Percentiles rank a stretch among this genome's conserved stretches.
phyloP scores from a whole-genome alignment of 1,284 basidiomycete species.

The Neolentinus lepideus region DNA sequence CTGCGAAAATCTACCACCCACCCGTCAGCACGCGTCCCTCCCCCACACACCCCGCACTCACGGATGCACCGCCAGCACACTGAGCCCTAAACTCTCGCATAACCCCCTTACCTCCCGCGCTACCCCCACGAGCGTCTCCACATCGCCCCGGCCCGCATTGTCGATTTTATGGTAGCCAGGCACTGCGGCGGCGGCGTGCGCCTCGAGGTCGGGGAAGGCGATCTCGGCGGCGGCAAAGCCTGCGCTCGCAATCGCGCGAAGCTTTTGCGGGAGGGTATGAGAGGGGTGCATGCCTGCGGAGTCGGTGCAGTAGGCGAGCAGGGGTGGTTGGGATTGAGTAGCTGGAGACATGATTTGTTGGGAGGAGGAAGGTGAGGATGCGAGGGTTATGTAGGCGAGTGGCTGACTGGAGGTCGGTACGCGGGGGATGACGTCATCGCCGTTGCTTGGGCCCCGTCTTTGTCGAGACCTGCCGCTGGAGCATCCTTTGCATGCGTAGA shows the following conservation, averaged over 20 bases:
- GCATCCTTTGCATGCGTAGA: too few species aligned
- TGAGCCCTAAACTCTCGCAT: slow-evolving; percentile 15
- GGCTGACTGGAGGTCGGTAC: too few species aligned
- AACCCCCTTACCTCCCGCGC: slow-evolving; percentile 14
- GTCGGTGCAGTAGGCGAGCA: slow-evolving; percentile 20
- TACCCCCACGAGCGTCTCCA: slow-evolving; percentile 16
- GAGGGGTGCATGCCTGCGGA: slow-evolving; percentile 26
- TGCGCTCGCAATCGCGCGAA: slow-evolving; percentile 22
- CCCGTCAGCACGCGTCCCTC: neutral
- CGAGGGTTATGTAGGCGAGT: too few species aligned
- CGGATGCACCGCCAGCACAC: slow-evolving; percentile 17
- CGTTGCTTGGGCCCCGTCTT: too few species aligned
- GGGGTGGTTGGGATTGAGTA: neutral
- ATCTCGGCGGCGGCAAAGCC: slow-evolving; percentile 21
- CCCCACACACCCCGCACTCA: slow-evolving; percentile 5
- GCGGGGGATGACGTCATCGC: too few species aligned
- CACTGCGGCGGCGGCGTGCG: slow-evolving; percentile 16
- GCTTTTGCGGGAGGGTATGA: slow-evolving; percentile 22
- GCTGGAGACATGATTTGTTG: too few species aligned
- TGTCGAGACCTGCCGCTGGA: too few species aligned
- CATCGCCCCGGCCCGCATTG: slow-evolving; percentile 17
- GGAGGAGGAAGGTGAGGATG: too few species aligned
- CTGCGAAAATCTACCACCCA: slow-evolving; percentile 17
- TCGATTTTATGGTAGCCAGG: slow-evolving; percentile 18
- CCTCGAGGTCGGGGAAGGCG: slow-evolving; percentile 23